Conservation (phyloP, 2,329 filamentous ascomycete genomes). For the Cladosporium phlei region DNA sequence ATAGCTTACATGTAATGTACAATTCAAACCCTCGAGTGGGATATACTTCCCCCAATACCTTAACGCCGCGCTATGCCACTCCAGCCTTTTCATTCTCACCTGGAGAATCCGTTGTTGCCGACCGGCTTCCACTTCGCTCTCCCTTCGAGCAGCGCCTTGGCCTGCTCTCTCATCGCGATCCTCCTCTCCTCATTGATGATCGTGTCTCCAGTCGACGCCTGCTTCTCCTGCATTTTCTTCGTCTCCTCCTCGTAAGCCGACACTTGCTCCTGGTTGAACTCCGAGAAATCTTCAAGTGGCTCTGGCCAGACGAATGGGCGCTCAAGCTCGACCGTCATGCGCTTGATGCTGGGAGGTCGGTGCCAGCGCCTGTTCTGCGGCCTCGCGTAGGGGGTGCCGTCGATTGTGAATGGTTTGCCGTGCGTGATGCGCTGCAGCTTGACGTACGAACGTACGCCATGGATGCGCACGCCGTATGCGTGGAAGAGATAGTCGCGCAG, state of each 20-base stretch:
- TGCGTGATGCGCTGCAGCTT: conserved; percentile 62
- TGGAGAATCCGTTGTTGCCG: conserved; percentile 6
- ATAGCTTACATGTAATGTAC: conserved; percentile 14
- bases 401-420: conserved; percentile 31
- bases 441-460: conserved; percentile 73
- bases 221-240: conserved; percentile 34
- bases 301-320: conserved; percentile 86
- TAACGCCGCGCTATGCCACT: conserved; percentile 11
- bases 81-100: neutral
- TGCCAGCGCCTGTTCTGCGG: conserved; percentile 50
- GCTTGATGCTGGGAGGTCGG: conserved; percentile 72
- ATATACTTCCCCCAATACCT: conserved; percentile 10
- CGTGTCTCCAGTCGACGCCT: conserved; percentile 31
- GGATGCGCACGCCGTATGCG: conserved; percentile 70
- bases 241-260: conserved; percentile 33
- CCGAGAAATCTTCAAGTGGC: conserved; percentile 53
- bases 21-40: conserved; percentile 2
- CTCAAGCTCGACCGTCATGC: conserved; percentile 89
- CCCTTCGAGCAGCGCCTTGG: conserved; percentile 57
- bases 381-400: conserved; percentile 8
- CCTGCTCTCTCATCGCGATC: conserved; percentile 53
- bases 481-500: conserved; percentile 91
- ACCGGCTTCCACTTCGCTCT: conserved; percentile 54
- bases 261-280: conserved; percentile 31
- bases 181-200: conserved; percentile 39